Evolutionary conservation across 768 basidiomycete species (phyloP).

Genomic region (Polyporus arcularius): DNA sequence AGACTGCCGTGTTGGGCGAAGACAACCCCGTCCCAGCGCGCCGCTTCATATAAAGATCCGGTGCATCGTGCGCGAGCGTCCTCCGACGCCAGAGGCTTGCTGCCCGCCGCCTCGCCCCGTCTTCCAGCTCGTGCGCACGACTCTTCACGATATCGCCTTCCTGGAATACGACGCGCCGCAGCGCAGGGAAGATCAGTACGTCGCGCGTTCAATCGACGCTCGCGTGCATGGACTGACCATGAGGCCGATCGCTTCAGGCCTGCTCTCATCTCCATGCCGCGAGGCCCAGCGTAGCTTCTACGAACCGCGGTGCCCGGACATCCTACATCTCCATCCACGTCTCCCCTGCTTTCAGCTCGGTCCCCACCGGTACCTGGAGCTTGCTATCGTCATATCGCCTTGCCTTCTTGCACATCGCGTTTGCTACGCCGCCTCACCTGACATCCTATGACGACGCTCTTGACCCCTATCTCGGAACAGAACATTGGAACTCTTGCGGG

Average conservation of each 20-base stretch:
- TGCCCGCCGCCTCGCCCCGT: slow-evolving; percentile 15
- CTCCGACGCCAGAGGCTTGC: slow-evolving; percentile 17
- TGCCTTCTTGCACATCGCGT: slow-evolving; percentile 6
- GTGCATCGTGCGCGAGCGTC: slow-evolving; percentile 25
- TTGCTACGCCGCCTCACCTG: neutral
- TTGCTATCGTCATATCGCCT: slow-evolving; percentile 14
- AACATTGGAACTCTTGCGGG: slow-evolving; percentile 11
- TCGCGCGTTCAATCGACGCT: slow-evolving; percentile 7
- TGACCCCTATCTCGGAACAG: slow-evolving; percentile 18
- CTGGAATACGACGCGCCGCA: slow-evolving; percentile 3
- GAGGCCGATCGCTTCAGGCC: slow-evolving; percentile 20
- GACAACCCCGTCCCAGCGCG: slow-evolving; percentile 10
- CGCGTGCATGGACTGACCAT: slow-evolving; percentile 22
- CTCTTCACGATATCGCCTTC: slow-evolving; percentile 3
- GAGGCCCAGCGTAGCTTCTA: slow-evolving; percentile 10
- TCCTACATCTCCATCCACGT: slow-evolving; percentile 8
- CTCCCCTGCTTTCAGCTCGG: slow-evolving; percentile 7
- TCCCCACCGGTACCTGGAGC: slow-evolving; percentile 14
- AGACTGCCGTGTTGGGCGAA: slow-evolving; percentile 11
- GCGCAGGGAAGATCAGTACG: slow-evolving; percentile 15
- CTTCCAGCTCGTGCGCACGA: slow-evolving; percentile 4
- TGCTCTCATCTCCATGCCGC: slow-evolving; percentile 19
- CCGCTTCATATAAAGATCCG: slow-evolving; percentile 31
- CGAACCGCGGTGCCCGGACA: slow-evolving; percentile 7
- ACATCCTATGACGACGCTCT: slow-evolving; percentile 16